Evolutionary conservation across 768 basidiomycete species (phyloP).

Genomic region (Suillus ampliporus): DNA sequence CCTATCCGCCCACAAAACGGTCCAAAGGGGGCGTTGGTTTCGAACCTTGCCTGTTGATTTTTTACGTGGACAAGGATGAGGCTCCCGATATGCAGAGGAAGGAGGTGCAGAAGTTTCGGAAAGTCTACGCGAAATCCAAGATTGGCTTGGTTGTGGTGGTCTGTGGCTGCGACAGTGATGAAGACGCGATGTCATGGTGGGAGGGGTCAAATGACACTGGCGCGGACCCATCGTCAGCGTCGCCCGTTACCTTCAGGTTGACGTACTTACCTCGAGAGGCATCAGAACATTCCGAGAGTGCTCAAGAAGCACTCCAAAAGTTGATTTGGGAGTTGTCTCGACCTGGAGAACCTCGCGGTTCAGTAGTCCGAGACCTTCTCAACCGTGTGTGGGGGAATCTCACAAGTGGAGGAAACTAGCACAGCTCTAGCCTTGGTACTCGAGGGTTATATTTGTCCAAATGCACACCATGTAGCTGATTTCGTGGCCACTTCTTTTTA

Average conservation of each 20-base stretch:
- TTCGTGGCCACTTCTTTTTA: no score
- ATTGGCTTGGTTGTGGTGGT: slow-evolving; percentile 10
- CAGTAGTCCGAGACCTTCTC: background rate
- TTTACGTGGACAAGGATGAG: slow-evolving; percentile 9
- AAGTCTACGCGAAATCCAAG: slow-evolving; percentile 10
- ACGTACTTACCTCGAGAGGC: slow-evolving; percentile 1
- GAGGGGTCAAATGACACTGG: slow-evolving; percentile 3
- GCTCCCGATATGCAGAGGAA: slow-evolving; percentile 3
- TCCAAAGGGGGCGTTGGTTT: slow-evolving; percentile 4
- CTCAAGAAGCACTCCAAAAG: slow-evolving; percentile 2
- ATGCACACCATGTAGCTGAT: no score
- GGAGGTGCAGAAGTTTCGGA: slow-evolving; percentile 10
- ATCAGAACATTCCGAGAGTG: background rate
- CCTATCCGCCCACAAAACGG: slow-evolving; percentile 6
- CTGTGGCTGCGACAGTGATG: slow-evolving; percentile 11
- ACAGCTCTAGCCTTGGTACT: background rate
- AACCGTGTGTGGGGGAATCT: background rate
- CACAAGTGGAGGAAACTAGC: background rate
- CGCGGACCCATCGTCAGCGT: background rate
- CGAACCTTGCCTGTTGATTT: slow-evolving; percentile 12
- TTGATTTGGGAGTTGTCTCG: slow-evolving; percentile 9
- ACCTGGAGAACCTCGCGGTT: background rate
- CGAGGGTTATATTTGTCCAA: background rate
- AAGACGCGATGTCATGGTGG: slow-evolving; percentile 16
- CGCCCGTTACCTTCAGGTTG: slow-evolving; percentile 1